Conservation (phyloP, 78 protist species). For the Bigelowiella natans region DNA sequence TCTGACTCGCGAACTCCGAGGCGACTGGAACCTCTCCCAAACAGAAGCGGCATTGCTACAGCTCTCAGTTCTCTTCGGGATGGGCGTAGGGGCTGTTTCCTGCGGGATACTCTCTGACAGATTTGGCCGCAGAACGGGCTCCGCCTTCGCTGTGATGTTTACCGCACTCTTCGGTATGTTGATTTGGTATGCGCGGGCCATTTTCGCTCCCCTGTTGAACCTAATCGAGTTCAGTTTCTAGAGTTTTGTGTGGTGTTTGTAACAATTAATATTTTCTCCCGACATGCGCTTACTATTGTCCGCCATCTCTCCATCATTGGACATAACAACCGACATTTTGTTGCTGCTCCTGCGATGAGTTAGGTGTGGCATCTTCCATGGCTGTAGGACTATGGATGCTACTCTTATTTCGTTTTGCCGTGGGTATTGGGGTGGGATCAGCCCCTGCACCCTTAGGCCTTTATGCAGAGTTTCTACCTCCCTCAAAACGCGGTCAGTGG, state of each 20-base stretch:
- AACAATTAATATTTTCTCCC: too few relatives aligned
- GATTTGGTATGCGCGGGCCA: too few relatives aligned
- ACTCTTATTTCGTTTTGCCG: not conserved
- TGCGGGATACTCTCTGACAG: not conserved
- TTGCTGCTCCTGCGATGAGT: not conserved
- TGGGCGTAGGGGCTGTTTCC: not conserved
- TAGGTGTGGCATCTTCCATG: too few relatives aligned
- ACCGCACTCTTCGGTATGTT: too few relatives aligned
- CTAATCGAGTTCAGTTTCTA: too few relatives aligned
- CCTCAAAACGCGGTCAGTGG: too few relatives aligned
- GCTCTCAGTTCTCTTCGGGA: not conserved
- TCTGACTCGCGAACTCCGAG: not conserved
- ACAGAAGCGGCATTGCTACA: not conserved
- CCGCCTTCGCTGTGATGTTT: not conserved
- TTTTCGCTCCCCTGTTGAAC: too few relatives aligned
- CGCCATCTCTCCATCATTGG: too few relatives aligned
- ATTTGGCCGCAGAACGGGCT: not conserved
- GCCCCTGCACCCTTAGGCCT: not conserved
- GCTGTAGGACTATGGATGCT: not conserved
- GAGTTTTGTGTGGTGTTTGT: too few relatives aligned
- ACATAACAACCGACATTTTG: too few relatives aligned
- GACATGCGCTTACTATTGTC: too few relatives aligned
- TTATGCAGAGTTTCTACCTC: not conserved
- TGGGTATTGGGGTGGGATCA: not conserved
- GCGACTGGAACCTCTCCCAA: not conserved